These are phyloP conservation scores for Colletotrichum spaethianum DNA, from an alignment of 2,329 filamentous ascomycete genomes.

Conservation along the genomic window DNA sequence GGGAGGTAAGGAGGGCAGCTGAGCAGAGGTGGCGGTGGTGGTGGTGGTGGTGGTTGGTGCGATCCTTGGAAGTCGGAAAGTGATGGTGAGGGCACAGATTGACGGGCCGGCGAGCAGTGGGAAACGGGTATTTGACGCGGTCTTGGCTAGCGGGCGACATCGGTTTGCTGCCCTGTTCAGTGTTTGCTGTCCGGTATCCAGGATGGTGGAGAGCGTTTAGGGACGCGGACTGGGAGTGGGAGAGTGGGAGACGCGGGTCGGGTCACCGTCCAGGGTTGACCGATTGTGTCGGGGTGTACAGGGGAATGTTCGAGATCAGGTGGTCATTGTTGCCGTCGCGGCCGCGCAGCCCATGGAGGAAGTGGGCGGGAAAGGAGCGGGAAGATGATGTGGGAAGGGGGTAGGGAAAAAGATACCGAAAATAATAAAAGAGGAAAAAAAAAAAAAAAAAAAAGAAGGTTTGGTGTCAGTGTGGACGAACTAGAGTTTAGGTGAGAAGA, in stretches of 20 bases:
- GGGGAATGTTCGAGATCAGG: constrained; percentile 35
- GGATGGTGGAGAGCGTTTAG: constrained; percentile 24
- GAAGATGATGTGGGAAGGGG: background rate
- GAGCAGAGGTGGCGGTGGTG: background rate
- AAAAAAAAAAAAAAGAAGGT: background rate
- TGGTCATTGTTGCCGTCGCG: background rate
- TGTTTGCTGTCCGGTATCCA: constrained; percentile 37
- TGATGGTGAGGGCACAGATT: constrained; percentile 21
- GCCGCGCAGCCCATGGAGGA: background rate
- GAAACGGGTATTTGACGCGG: constrained; percentile 6
- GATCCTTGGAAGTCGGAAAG: constrained; percentile 1
- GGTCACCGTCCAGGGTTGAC: constrained; percentile 19
- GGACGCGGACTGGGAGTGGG: background rate
- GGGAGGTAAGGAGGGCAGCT: background rate
- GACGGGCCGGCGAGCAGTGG: constrained; percentile 23
- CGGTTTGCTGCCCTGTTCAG: constrained; percentile 25
- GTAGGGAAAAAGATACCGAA: too few relatives aligned
- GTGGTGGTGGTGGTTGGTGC: background rate
- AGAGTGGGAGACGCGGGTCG: constrained; percentile 13
- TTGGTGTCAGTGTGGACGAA: background rate
- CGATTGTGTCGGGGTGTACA: constrained; percentile 23
- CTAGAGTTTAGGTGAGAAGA: background rate
- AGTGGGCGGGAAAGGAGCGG: constrained; percentile 10
- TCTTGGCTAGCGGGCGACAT: background rate
- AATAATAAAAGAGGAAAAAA: background rate